Conservation (phyloP, 257 asterid species). For the Penstemon eatonii region DNA sequence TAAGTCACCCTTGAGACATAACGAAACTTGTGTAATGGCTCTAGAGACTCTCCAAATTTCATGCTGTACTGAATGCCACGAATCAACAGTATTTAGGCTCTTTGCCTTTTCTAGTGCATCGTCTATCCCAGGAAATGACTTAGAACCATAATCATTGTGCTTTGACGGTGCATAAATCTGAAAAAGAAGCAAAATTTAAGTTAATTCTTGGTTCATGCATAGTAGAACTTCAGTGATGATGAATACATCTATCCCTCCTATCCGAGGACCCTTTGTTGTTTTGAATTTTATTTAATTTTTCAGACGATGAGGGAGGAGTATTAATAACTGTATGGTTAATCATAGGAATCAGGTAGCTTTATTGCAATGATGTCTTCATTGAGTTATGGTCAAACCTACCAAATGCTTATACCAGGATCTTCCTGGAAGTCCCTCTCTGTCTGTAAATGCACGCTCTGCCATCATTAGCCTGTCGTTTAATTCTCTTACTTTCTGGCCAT, state of each 20-base stretch:
- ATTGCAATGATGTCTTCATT: neutral
- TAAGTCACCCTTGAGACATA: constrained; percentile 59
- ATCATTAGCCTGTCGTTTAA: constrained; percentile 77
- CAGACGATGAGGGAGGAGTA: neutral
- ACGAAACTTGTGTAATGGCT: constrained; percentile 74
- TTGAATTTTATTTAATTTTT: neutral
- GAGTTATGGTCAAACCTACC: constrained; percentile 42
- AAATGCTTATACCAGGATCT: constrained; percentile 82
- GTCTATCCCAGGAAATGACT: constrained; percentile 64
- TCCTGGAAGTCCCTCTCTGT: constrained; percentile 65
- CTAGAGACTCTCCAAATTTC: constrained; percentile 89
- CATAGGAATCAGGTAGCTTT: neutral
- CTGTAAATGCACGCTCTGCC: constrained; percentile 84
- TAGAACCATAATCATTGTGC: constrained; percentile 71
- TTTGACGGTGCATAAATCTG: constrained; percentile 85
- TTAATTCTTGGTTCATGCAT: constrained; percentile 5
- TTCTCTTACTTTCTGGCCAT: constrained; percentile 50
- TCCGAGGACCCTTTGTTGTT: neutral
- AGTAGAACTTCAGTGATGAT: neutral
- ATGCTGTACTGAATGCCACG: constrained; percentile 70
- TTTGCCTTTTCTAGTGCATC: constrained; percentile 67
- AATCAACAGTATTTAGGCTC: constrained; percentile 37
- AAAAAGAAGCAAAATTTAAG: neutral
- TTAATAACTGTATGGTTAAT: neutral
- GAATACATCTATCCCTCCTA: neutral